phyloP scores from a whole-genome alignment of 2,329 filamentous ascomycete species.

The Camillea tinctor region DNA sequence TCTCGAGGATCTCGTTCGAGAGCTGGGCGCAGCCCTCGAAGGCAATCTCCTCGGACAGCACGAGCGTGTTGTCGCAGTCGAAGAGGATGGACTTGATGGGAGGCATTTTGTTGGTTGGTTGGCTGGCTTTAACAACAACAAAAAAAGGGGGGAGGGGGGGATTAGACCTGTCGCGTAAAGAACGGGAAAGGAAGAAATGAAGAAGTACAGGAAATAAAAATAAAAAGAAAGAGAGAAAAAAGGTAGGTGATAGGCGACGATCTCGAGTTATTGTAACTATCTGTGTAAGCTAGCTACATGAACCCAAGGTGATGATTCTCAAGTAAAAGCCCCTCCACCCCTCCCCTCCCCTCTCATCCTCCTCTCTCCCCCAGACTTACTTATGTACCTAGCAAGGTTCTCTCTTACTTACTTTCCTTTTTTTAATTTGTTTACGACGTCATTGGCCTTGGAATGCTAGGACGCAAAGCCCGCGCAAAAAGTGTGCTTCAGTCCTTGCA shows the following conservation, averaged over 20 bases:
- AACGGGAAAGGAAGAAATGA: background rate
- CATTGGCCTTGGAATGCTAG: background rate
- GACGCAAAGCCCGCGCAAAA: too few relatives aligned
- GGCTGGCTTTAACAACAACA: too few relatives aligned
- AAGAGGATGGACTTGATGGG: conserved; percentile 53
- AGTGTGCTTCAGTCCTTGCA: background rate
- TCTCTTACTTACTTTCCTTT: too few relatives aligned
- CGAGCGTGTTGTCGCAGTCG: conserved; percentile 88
- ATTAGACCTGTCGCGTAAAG: background rate
- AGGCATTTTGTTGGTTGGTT: conserved; percentile 3
- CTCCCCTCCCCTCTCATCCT: background rate
- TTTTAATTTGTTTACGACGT: background rate
- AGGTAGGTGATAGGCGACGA: background rate
- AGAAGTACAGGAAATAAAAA: too few relatives aligned
- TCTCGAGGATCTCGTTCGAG: conserved; percentile 79
- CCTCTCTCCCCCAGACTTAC: too few relatives aligned
- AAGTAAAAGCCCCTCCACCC: background rate
- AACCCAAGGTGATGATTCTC: too few relatives aligned
- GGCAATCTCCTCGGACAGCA: conserved; percentile 84
- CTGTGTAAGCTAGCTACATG: too few relatives aligned
- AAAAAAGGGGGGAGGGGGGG: too few relatives aligned
- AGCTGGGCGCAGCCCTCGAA: conserved; percentile 90
- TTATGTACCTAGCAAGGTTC: too few relatives aligned
- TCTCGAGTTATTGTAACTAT: too few relatives aligned
- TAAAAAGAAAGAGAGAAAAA: background rate